Conservation (phyloP, 1,284 basidiomycete genomes). For the Fistulinella cinereoalba region DNA sequence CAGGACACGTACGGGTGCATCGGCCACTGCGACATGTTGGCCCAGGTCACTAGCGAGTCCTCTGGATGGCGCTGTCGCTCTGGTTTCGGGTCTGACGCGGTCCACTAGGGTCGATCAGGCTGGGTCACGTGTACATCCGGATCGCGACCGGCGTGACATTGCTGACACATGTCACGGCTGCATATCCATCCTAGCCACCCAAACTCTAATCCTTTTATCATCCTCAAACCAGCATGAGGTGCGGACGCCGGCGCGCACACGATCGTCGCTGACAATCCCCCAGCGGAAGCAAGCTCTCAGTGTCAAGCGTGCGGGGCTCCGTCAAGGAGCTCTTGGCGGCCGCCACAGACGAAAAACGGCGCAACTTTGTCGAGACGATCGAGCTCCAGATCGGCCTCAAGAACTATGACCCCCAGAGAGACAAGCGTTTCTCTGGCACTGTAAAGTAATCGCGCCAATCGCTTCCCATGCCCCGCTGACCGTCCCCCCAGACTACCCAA, state of each 20-base stretch:
- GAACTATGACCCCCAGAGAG: conserved; percentile 96
- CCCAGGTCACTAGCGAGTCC: neutral
- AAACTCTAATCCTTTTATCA: conserved; percentile 31
- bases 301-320: conserved; percentile 97
- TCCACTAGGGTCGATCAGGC: too few species aligned
- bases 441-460: conserved; percentile 68
- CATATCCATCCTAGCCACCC: conserved; percentile 33
- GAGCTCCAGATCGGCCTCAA: conserved; percentile 97
- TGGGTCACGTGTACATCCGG: conserved; percentile 21
- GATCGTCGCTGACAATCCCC: neutral
- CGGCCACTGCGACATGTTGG: conserved; percentile 29
- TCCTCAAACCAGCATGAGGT: conserved; percentile 34
- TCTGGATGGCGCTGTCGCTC: too few species aligned
- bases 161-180: conserved; percentile 33
- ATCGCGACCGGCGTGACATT: conserved; percentile 15
- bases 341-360: conserved; percentile 79
- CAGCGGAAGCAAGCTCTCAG: conserved; percentile 76
- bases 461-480: neutral
- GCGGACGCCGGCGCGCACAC: neutral
- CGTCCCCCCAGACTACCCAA: neutral
- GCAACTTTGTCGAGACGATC: conserved; percentile 91
- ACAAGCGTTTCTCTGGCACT: conserved; percentile 97
- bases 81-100: too few species aligned
- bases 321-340: conserved; percentile 82
- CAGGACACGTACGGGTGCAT: neutral